phyloP scores from a whole-genome alignment of 2,329 filamentous ascomycete genomes.

The Chaetomiaceae sp. region DNA sequence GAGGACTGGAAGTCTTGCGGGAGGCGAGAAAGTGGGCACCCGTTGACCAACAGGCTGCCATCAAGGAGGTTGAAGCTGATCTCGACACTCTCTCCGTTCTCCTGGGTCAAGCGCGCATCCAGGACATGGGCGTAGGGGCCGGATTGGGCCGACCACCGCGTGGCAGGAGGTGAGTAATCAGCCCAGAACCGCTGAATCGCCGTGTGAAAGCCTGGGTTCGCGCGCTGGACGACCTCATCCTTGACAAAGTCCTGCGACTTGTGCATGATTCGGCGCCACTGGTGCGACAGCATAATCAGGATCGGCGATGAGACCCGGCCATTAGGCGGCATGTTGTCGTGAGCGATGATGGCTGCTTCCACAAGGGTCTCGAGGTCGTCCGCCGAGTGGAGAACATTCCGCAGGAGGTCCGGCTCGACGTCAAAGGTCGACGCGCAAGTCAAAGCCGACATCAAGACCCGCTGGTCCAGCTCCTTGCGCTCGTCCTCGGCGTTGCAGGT shows the following conservation, averaged over 20 bases:
- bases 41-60: slow-evolving; percentile 50
- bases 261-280: slow-evolving; percentile 29
- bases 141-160: slow-evolving; percentile 25
- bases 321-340: slow-evolving; percentile 5
- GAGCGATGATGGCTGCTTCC: slow-evolving; percentile 17
- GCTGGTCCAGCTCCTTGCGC: slow-evolving; percentile 31
- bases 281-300: slow-evolving; percentile 15
- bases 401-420: slow-evolving; percentile 33
- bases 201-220: slow-evolving; percentile 24
- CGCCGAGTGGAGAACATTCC: slow-evolving; percentile 25
- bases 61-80: slow-evolving; percentile 49
- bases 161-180: slow-evolving; percentile 21
- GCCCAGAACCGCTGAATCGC: slow-evolving; percentile 30
- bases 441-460: slow-evolving; percentile 38
- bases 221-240: slow-evolving; percentile 6
- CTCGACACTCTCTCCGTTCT: slow-evolving; percentile 8
- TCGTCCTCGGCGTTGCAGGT: slow-evolving; percentile 26
- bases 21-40: slow-evolving; percentile 43
- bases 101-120: not conserved
- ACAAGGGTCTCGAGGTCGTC: slow-evolving; percentile 27
- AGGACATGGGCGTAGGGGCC: slow-evolving; percentile 9
- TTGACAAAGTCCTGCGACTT: slow-evolving; percentile 20
- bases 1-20: slow-evolving; percentile 42
- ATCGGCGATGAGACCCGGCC: slow-evolving; percentile 10
- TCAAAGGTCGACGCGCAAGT: slow-evolving; percentile 44